These are phyloP conservation scores for Pichia sp. DNA, from an alignment of 1,139 yeast species.

Conservation along the genomic window DNA sequence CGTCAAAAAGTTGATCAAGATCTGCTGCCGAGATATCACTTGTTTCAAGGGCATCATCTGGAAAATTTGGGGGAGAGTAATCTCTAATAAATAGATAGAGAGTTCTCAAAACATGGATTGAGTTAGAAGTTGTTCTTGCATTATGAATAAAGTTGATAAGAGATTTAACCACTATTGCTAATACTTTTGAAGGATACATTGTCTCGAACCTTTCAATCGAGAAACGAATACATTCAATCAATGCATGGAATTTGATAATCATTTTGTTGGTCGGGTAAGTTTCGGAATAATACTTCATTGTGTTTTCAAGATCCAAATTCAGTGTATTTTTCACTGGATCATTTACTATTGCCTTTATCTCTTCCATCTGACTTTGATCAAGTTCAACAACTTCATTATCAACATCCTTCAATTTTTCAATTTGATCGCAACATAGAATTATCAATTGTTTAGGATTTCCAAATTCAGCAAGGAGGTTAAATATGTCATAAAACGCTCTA, in stretches of 20 bases:
- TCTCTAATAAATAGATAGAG: slow-evolving; percentile 60
- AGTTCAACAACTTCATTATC: slow-evolving; percentile 12
- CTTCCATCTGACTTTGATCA: slow-evolving; percentile 1
- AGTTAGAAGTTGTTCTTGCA: slow-evolving; percentile 28
- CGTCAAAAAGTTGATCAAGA: slow-evolving; percentile 35
- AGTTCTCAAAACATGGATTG: slow-evolving; percentile 48
- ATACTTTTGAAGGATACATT: slow-evolving; percentile 66
- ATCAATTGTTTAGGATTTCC: slow-evolving; percentile 81
- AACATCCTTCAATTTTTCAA: slow-evolving; percentile 32
- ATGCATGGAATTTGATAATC: slow-evolving; percentile 48
- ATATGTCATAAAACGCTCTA: slow-evolving; percentile 38
- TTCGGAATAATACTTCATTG: no score
- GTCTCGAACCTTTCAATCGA: slow-evolving; percentile 52
- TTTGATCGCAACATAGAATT: slow-evolving; percentile 58
- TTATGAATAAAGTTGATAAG: slow-evolving; percentile 42
- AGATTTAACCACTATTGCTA: slow-evolving; percentile 57
- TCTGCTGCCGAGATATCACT: slow-evolving; percentile 31
- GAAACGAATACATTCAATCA: slow-evolving; percentile 53
- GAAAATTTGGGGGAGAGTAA: slow-evolving; percentile 45
- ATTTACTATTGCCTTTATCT: neutral
- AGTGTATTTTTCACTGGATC: neutral
- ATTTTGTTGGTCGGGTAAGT: slow-evolving; percentile 12
- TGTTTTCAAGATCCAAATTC: neutral
- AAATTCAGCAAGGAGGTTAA: slow-evolving; percentile 48
- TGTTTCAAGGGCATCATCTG: slow-evolving; percentile 29